Percentiles rank a stretch among this genome's conserved stretches.
Evolutionary conservation across 2,329 filamentous ascomycete species (phyloP).

Genomic region (Cercospora nicotianae): DNA sequence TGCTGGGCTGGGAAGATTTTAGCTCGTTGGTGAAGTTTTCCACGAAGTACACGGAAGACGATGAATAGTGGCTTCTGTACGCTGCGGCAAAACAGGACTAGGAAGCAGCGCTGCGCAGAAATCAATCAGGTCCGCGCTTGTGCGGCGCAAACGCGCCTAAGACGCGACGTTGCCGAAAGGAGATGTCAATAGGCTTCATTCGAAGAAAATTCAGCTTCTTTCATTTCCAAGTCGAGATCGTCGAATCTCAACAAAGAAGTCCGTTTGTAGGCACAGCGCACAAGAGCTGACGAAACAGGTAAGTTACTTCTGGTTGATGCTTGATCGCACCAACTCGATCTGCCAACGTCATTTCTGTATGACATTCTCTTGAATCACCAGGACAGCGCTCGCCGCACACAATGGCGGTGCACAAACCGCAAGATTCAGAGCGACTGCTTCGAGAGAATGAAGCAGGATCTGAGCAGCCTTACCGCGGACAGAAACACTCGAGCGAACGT

Average conservation of each 20-base stretch:
- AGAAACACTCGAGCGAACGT: background rate
- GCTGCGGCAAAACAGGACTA: background rate
- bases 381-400: background rate
- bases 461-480: background rate
- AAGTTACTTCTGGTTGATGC: background rate
- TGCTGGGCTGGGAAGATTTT: slow-evolving; percentile 38
- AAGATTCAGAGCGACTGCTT: slow-evolving; percentile 2
- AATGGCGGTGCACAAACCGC: background rate
- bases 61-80: slow-evolving; percentile 23
- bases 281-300: background rate
- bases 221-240: background rate
- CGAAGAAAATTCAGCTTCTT: background rate
- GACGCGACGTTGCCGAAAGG: background rate
- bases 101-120: background rate
- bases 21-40: slow-evolving; percentile 39
- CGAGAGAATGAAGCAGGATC: background rate
- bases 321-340: background rate
- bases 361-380: background rate
- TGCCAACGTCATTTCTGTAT: background rate
- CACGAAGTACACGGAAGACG: slow-evolving; percentile 35
- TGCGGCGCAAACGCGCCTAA: background rate
- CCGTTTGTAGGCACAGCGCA: background rate
- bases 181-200: background rate
- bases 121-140: background rate
- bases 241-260: background rate